Percentiles rank a stretch among this genome's conserved stretches.
phyloP scores from a whole-genome alignment of 73 alveolate genomes.

The Symbiodinium pilosum region DNA sequence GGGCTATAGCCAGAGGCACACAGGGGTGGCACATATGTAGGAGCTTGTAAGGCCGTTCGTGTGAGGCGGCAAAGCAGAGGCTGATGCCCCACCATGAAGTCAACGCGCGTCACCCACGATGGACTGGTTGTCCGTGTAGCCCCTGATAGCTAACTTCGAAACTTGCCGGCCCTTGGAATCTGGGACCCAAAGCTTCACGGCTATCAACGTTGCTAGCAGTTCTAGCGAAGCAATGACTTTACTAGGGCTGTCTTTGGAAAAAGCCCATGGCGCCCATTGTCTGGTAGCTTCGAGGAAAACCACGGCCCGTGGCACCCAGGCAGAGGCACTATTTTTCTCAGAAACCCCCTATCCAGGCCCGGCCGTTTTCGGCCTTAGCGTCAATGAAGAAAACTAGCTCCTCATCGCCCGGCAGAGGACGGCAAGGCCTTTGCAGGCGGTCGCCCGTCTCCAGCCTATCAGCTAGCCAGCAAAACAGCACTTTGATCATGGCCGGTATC shows the following conservation, averaged over 20 bases:
- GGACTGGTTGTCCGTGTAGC: too few relatives aligned
- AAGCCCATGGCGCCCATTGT: not conserved
- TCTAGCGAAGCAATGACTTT: not conserved
- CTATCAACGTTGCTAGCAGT: not conserved
- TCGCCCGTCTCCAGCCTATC: not conserved
- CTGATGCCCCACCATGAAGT: too few relatives aligned
- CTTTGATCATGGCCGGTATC: not conserved
- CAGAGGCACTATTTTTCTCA: not conserved
- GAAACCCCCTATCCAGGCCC: not conserved
- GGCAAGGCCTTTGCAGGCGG: not conserved
- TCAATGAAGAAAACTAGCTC: not conserved
- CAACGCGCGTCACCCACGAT: too few relatives aligned
- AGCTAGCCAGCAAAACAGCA: not conserved
- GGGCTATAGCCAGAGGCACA: too few relatives aligned
- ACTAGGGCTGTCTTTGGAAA: not conserved
- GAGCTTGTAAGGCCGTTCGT: too few relatives aligned
- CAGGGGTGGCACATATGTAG: too few relatives aligned
- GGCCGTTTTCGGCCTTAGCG: not conserved
- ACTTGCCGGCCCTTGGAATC: too few relatives aligned
- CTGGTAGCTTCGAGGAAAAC: not conserved
- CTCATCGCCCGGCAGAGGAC: not conserved
- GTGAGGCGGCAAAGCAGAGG: too few relatives aligned
- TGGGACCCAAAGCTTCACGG: not conserved
- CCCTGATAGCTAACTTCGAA: too few relatives aligned
- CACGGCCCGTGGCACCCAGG: not conserved